Evolutionary conservation across 2,329 filamentous ascomycete genomes (phyloP).

Genomic region (Verticillium albo-atrum): DNA sequence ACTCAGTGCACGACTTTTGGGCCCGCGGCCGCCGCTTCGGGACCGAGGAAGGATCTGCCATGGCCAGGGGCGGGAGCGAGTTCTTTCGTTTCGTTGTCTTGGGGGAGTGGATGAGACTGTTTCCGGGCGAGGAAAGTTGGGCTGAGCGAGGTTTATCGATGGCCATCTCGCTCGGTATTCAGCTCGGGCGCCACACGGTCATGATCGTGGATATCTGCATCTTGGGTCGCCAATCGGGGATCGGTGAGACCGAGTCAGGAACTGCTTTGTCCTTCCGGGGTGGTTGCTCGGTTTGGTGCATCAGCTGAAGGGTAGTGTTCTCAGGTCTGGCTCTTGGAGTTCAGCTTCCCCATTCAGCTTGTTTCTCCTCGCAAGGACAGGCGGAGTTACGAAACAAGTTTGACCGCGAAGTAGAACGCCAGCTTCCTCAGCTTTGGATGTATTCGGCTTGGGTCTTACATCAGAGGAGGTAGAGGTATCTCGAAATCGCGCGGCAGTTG

Average conservation of each 20-base stretch:
- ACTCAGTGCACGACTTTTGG: conserved; percentile 14
- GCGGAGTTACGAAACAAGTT: neutral
- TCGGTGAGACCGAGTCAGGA: neutral
- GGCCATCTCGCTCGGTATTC: neutral
- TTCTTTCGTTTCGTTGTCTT: neutral
- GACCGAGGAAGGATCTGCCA: neutral
- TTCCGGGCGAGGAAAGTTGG: neutral
- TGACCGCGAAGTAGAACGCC: neutral
- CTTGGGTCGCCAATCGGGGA: neutral
- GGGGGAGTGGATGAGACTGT: neutral
- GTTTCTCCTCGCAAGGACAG: neutral
- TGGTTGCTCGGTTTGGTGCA: neutral
- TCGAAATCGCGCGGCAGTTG: no score
- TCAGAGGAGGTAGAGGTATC: no score
- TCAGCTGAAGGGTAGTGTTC: neutral
- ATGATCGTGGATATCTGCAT: neutral
- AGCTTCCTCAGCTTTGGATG: no score
- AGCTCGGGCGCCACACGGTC: neutral
- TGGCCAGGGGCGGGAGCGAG: neutral
- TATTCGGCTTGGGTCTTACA: no score
- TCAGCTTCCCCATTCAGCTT: neutral
- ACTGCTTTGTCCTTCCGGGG: neutral
- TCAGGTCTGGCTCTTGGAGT: neutral
- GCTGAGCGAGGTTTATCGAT: neutral
- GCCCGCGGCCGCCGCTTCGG: conserved; percentile 8